Evolutionary conservation across 768 basidiomycete genomes (phyloP).

Genomic region (Butyriboletus loyo): DNA sequence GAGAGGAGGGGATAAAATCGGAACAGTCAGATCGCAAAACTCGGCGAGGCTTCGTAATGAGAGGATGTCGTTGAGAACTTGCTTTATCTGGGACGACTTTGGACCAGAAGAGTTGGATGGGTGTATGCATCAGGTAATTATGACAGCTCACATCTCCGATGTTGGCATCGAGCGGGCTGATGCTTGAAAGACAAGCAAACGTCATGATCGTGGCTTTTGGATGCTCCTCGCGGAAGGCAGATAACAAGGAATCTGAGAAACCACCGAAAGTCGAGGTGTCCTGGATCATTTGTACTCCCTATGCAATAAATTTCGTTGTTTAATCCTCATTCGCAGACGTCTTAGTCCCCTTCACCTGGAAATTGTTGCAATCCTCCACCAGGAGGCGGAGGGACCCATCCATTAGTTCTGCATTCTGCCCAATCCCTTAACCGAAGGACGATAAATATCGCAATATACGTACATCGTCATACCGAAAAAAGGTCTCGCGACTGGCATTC

Average conservation of each 20-base stretch:
- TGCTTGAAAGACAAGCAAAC: conserved; percentile 56
- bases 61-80: conserved; percentile 60
- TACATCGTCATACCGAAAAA: conserved; percentile 56
- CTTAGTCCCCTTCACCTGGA: conserved; percentile 49
- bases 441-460: conserved; percentile 7
- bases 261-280: conserved; percentile 64
- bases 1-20: conserved; percentile 42
- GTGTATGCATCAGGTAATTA: conserved; percentile 1
- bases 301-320: not conserved
- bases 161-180: conserved; percentile 32
- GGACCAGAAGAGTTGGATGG: not conserved
- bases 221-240: conserved; percentile 64
- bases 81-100: conserved; percentile 39
- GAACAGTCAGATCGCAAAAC: conserved; percentile 47
- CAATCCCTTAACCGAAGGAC: not conserved
- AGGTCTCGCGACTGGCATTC: conserved; percentile 49
- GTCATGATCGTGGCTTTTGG: conserved; percentile 56
- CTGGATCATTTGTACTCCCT: conserved; percentile 71
- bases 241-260: conserved; percentile 58
- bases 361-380: conserved; percentile 71
- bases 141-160: conserved; percentile 43
- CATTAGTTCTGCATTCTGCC: conserved; percentile 61
- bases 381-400: conserved; percentile 64
- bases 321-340: not conserved
- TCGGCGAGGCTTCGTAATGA: conserved; percentile 51